A percentile compares a stretch with the other conserved stretches of the same genome.
Conservation (phyloP, 805 yeast genomes). For the Starmerella vaccinii region DNA sequence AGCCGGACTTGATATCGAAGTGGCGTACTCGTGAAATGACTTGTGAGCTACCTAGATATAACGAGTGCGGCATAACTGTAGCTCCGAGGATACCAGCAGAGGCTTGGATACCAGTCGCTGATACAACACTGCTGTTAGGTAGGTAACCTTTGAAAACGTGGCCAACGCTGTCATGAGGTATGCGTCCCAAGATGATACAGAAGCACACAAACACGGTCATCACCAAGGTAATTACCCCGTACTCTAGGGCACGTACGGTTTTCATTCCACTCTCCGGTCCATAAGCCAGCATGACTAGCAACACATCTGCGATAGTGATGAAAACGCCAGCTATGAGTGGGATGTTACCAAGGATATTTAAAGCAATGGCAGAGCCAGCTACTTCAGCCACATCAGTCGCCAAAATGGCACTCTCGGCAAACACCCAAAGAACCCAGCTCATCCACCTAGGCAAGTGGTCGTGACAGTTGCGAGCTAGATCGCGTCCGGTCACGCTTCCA, state of each 20-base stretch:
- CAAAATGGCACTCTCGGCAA: constrained; percentile 84
- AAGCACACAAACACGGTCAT: constrained; percentile 78
- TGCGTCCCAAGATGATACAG: constrained; percentile 62
- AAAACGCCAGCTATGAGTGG: constrained; percentile 79
- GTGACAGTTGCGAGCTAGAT: constrained; percentile 78
- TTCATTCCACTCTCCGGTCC: constrained; percentile 74
- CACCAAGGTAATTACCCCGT: constrained; percentile 67
- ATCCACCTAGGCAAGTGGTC: constrained; percentile 55
- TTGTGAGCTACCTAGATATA: constrained; percentile 78
- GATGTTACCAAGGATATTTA: constrained; percentile 68
- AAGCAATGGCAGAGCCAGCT: constrained; percentile 92
- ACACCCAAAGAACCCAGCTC: constrained; percentile 44
- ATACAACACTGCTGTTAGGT: constrained; percentile 42
- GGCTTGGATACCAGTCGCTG: constrained; percentile 60
- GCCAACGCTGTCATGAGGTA: constrained; percentile 42
- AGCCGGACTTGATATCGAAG: constrained; percentile 60
- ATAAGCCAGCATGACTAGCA: constrained; percentile 78
- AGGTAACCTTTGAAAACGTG: constrained; percentile 63
- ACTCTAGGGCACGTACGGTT: constrained; percentile 69
- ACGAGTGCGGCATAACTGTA: constrained; percentile 90
- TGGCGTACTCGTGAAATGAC: constrained; percentile 79
- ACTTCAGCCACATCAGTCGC: constrained; percentile 97
- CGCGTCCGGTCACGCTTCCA: constrained; percentile 91
- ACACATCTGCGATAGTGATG: constrained; percentile 74
- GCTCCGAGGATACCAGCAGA: constrained; percentile 86